Evolutionary conservation across 345 rosid genomes (phyloP), one percentile per base, ranked within the genome.

Genomic region (Camelina laxa): DNA sequence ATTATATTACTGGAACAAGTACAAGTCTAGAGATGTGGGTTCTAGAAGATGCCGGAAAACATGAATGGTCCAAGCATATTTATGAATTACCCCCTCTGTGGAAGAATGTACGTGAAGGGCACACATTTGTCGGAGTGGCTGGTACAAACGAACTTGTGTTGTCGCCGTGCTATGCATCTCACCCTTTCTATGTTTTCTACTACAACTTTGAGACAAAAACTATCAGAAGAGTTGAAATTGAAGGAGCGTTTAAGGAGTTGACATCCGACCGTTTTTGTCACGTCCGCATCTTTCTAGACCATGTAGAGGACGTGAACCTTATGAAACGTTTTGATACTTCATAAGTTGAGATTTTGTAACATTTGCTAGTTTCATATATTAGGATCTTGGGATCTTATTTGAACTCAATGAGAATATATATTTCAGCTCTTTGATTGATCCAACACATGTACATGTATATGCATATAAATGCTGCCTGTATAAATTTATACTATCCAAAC

Each of bases 391-490:
- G 4, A 22, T 22, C 27, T 24, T 24, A 24, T 24, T 24, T 24
- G 30, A 27, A 27, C 30, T 27, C 30, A 27, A 27, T 27, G 30
- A 4, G 30, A 27, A 4, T 3, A 1, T 49, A 11, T 70, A 9
- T 45, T 59, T 19, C 38, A 35, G 19, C 24, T 61, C 42, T 55
- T 54, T 73, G 36, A 65, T 54, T 17, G 56, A 73, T 54, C 64
- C 47, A 44, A 20, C 31, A 64, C 17, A 1, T 0, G 10, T 44
- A 30, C 76, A 53, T 54, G 10, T 53, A 27, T 30, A 11, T 10
- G 12, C 12, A 16, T 20, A 55, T 14, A 65, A 64, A 56, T 56
- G 60, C 54, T 73, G 38, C 35, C 8, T 48, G 59, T 74, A 66
- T 58, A 22, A 22, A 24, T 24, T 27, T 27, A 27, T 49, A 58